A percentile compares a stretch with the other conserved stretches of the same genome.
phyloP scores from a whole-genome alignment of 129 eudicot species.

The Lactuca saligna region DNA sequence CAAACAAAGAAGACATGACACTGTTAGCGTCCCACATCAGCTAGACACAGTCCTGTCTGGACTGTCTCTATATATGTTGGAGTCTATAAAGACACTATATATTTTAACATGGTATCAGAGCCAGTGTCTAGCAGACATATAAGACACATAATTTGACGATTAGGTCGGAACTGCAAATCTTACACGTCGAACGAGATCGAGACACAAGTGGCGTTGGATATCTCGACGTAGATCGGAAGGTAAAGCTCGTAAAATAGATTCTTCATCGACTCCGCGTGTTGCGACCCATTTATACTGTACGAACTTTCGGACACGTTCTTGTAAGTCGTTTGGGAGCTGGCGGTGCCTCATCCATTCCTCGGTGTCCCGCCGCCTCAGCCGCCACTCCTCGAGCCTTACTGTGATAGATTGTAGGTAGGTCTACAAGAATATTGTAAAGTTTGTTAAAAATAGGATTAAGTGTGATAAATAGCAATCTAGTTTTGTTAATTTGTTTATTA shows the following conservation, averaged over 20 bases:
- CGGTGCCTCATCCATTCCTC: conserved; percentile 99
- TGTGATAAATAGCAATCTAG: background rate
- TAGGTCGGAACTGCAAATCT: conserved; percentile 22
- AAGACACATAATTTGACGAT: too few species aligned
- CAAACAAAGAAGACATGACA: background rate
- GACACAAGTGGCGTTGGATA: conserved; percentile 86
- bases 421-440: conserved; percentile 32
- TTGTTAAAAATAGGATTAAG: background rate
- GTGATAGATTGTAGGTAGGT: conserved; percentile 87
- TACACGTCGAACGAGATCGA: conserved; percentile 93
- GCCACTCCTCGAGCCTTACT: conserved; percentile 97
- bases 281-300: conserved; percentile 91
- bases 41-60: too few species aligned
- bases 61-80: too few species aligned
- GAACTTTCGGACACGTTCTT: conserved; percentile 77
- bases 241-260: conserved; percentile 63
- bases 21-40: background rate
- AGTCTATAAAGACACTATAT: too few species aligned
- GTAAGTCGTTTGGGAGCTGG: conserved; percentile 67
- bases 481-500: too few species aligned
- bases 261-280: conserved; percentile 94
- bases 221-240: conserved; percentile 87
- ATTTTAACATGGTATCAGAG: too few species aligned
- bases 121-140: too few species aligned
- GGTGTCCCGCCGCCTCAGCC: conserved; percentile 82